Conservation (phyloP, 2,329 filamentous ascomycete genomes). For the Apiospora rasikravindrae region DNA sequence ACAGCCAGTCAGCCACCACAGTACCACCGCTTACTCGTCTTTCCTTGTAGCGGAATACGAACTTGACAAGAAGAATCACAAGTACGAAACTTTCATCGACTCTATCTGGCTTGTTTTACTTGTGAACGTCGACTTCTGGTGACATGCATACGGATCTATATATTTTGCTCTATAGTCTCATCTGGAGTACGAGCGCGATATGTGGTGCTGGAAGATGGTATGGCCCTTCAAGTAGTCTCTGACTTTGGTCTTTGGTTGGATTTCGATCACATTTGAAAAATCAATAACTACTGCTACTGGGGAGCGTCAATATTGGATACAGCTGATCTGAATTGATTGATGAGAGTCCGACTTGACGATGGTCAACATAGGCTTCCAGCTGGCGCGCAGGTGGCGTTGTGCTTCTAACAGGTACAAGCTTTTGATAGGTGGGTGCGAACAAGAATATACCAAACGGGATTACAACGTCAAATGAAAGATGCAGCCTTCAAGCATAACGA, state of each 20-base stretch:
- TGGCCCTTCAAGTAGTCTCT: background rate
- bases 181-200: background rate
- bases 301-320: no score
- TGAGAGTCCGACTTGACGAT: background rate
- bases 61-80: background rate
- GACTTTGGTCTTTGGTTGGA: background rate
- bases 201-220: background rate
- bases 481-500: background rate
- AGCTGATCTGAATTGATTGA: background rate
- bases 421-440: background rate
- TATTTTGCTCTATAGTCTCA: background rate
- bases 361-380: background rate
- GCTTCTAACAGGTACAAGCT: background rate
- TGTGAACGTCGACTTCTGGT: background rate
- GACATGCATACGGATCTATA: background rate
- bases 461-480: background rate
- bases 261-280: background rate
- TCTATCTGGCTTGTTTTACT: background rate
- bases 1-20: background rate
- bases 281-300: no score
- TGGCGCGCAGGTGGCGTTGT: slow-evolving; percentile 3
- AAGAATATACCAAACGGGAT: background rate
- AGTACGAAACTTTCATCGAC: background rate
- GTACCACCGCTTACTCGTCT: background rate
- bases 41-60: background rate